Base-by-base conservation (phyloP, 2,329 filamentous ascomycete genomes). In the Botrytis paeoniae region DNA sequence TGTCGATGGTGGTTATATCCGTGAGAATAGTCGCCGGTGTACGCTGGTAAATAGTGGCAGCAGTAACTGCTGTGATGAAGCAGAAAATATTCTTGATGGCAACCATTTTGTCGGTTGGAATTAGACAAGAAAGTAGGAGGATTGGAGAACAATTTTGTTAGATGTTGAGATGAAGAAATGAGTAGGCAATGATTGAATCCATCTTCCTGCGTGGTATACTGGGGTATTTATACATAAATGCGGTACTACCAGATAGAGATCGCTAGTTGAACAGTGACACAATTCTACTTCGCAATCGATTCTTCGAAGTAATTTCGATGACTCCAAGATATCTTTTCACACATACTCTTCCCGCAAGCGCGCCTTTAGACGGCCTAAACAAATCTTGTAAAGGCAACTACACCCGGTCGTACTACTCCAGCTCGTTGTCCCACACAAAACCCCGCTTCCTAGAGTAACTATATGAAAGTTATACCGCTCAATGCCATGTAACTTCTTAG, bases 1-100 rank as follows among this genome's bases (percentile, higher is more conserved):
- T 80, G 41, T 84, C 83, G 76, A 86, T 83, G 12, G 84, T 85
- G 57, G 83, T 41, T 29, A 76, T 75, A 45, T 76, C 74, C 35
- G 35, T 60, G 14, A 75, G 72, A 37, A 76, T 73, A 4, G 69
- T 74, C 39, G 22, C 61, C 0, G 63, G 43, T 43, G 75, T 71
- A 70, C 74, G 73, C 43, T 73, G 74, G 20, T 48, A 54, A 20
- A 77, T 66, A 61, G 68, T 59, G 37, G 72, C 65, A 14, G 76
- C 74, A 59, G 74, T 63, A 20, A 73, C 71, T 48, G 75, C 70
- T 14, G 72, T 69, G 25, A 71, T 62, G 48, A 76, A 69, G 61
- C 76, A 37, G 43, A 76, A n/a, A 48, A 76, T 35, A 29, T 68
- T 75, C 51, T 75, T 75, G 57, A 77, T 73, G 12, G 73, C 70